phyloP scores from a whole-genome alignment of 805 yeast genomes.

The Lachancea cidri region DNA sequence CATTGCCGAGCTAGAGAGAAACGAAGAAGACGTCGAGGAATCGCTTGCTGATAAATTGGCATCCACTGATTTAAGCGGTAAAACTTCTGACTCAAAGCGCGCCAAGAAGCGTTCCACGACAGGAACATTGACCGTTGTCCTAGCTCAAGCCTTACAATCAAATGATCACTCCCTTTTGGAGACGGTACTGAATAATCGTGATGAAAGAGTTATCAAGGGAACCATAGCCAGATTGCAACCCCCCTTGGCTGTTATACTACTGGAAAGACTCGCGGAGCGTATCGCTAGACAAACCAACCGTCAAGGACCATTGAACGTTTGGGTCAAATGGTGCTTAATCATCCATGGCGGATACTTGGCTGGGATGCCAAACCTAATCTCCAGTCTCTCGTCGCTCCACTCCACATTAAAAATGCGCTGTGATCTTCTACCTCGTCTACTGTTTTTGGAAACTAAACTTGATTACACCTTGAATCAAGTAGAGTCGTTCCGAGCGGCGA shows the following conservation, averaged over 20 bases:
- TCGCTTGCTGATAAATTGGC: slow-evolving; percentile 48
- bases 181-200: slow-evolving; percentile 58
- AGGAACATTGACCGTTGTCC: slow-evolving; percentile 77
- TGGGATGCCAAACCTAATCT: slow-evolving; percentile 43
- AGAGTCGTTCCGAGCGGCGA: slow-evolving; percentile 48
- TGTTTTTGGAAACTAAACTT: slow-evolving; percentile 78
- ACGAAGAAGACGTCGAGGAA: slow-evolving; percentile 39
- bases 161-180: slow-evolving; percentile 85
- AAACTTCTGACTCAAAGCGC: slow-evolving; percentile 26
- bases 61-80: slow-evolving; percentile 18
- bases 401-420: slow-evolving; percentile 62
- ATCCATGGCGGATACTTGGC: slow-evolving; percentile 69
- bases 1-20: slow-evolving; percentile 39
- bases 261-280: slow-evolving; percentile 55
- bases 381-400: slow-evolving; percentile 57
- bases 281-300: slow-evolving; percentile 55
- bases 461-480: slow-evolving; percentile 62
- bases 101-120: slow-evolving; percentile 50
- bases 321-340: slow-evolving; percentile 87
- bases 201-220: slow-evolving; percentile 46
- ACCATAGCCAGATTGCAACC: slow-evolving; percentile 55
- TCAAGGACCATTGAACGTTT: slow-evolving; percentile 48
- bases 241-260: slow-evolving; percentile 46
- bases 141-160: slow-evolving; percentile 82
- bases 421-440: slow-evolving; percentile 60